Percentiles rank a stretch among this genome's conserved stretches.
These are phyloP conservation scores for Suillus alpinus DNA, from an alignment of 768 basidiomycete genomes.

Conservation along the genomic window DNA sequence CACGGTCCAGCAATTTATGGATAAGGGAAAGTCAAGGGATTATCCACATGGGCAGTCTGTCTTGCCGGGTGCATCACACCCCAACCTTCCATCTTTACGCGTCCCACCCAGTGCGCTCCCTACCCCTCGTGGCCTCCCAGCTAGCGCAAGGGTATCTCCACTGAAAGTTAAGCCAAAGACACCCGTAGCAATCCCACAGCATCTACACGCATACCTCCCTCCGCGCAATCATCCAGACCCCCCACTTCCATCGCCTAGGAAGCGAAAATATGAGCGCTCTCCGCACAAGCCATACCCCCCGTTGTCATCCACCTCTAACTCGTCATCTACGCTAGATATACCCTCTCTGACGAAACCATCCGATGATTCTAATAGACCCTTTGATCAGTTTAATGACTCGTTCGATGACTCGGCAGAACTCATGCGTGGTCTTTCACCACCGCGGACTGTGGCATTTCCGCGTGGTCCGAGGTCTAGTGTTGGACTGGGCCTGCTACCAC, in stretches of 20 bases:
- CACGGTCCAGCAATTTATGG: conserved; percentile 25
- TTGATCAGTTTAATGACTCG: conserved; percentile 28
- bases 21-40: conserved; percentile 49
- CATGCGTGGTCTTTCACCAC: conserved; percentile 47
- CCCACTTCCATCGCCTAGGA: conserved; percentile 40
- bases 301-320: conserved; percentile 34
- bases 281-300: conserved; percentile 26
- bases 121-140: conserved; percentile 36
- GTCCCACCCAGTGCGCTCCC: conserved; percentile 22
- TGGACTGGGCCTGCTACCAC: conserved; percentile 31
- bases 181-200: conserved; percentile 47
- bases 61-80: conserved; percentile 49
- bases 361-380: conserved; percentile 39
- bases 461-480: conserved; percentile 36
- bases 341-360: conserved; percentile 40
- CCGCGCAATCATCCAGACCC: conserved; percentile 65
- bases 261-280: conserved; percentile 27
- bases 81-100: conserved; percentile 43
- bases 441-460: conserved; percentile 52
- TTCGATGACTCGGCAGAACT: conserved; percentile 40
- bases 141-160: conserved; percentile 41
- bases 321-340: conserved; percentile 43
- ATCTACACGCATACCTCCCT: conserved; percentile 61
- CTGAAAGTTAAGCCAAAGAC: conserved; percentile 58
- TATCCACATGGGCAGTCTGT: conserved; percentile 32